A percentile compares a stretch with the other conserved stretches of the same genome.
Conservation (phyloP, 2,329 filamentous ascomycete genomes). For the Claviceps monticola region DNA sequence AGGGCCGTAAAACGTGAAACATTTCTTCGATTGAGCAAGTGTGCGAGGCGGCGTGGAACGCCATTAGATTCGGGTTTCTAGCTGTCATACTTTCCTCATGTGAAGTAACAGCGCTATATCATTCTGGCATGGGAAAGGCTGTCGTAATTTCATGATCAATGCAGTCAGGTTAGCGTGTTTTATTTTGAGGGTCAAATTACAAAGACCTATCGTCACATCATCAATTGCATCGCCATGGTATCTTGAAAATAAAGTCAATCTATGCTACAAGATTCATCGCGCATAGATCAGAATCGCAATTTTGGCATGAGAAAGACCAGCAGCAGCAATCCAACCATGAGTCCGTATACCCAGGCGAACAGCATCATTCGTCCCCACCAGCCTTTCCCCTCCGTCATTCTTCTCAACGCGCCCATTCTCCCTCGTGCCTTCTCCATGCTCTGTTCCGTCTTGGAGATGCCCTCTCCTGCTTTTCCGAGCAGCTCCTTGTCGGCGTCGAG, state of each 20-base stretch:
- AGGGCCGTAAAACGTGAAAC: neutral
- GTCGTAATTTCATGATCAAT: neutral
- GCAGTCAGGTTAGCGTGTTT: too few species aligned
- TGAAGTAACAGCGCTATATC: neutral
- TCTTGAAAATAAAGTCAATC: neutral
- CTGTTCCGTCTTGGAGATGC: constrained; percentile 61
- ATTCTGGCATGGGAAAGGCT: neutral
- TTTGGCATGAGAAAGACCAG: constrained; percentile 82
- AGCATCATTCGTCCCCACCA: constrained; percentile 77
- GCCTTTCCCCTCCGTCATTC: constrained; percentile 77
- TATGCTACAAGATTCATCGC: neutral
- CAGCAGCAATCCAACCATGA: constrained; percentile 66
- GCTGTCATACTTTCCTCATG: too few species aligned
- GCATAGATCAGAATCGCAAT: constrained; percentile 46
- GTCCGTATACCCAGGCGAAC: constrained; percentile 68
- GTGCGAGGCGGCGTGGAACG: too few species aligned
- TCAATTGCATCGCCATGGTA: neutral
- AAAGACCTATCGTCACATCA: neutral
- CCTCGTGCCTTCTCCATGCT: constrained; percentile 65
- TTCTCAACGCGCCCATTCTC: constrained; percentile 61
- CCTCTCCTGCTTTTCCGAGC: constrained; percentile 54
- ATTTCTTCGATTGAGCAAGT: neutral
- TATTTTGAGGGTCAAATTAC: neutral
- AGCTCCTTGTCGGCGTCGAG: constrained; percentile 62
- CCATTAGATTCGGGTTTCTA: too few species aligned